Base-by-base conservation (phyloP, 2,329 filamentous ascomycete species). In the Aspergillus japonicus region DNA sequence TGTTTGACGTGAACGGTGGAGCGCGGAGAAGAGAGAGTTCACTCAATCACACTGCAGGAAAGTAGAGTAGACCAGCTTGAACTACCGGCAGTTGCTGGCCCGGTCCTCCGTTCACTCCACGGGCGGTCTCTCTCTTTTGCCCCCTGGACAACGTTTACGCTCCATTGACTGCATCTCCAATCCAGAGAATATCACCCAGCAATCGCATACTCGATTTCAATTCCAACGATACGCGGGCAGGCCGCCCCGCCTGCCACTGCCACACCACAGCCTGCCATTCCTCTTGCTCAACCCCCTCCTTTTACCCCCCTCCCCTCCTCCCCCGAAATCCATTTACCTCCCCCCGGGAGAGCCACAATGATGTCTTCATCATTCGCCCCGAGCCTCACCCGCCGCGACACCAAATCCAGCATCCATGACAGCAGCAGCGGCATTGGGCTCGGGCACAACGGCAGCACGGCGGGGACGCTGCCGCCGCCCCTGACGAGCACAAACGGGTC, bases 291-390 rank as follows among this genome's bases (percentile, higher is more conserved):
- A 16, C 33, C 12, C 33, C 12, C 33, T 16, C 33, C 33, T 12
- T 35, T 35, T 14, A 11, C 12, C 33, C 35, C 16, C 39, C 35
- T 4, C 39, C 14, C 39, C 16, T 21, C 21, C 21, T 21, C 21
- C 21, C 21, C 21, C 21, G 21, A 42, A 42, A 19, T 42, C 39
- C 39, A 16, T 16, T 16, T 4, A 7, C 19, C 39, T 47, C 54
- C 24, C 44, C 12, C 49, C 44, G 35, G 47, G 50, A 16, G 19
- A 42, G 47, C 54, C 35, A 47, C 52, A 29, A 75, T 75, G 73
- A 72, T 75, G 23, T 68, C 72, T 6, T 73, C 73, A 12, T 66
- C 71, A 6, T 75, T 75, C 59, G 66, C 67, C 39, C 72, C 72
- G 14, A 71, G 68, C 31, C 59, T 75, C 26, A 61, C 72, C 50